These are phyloP conservation scores for Aeminium ludgeri DNA, from an alignment of 495 filamentous ascomycete genomes.

Conservation along the genomic window DNA sequence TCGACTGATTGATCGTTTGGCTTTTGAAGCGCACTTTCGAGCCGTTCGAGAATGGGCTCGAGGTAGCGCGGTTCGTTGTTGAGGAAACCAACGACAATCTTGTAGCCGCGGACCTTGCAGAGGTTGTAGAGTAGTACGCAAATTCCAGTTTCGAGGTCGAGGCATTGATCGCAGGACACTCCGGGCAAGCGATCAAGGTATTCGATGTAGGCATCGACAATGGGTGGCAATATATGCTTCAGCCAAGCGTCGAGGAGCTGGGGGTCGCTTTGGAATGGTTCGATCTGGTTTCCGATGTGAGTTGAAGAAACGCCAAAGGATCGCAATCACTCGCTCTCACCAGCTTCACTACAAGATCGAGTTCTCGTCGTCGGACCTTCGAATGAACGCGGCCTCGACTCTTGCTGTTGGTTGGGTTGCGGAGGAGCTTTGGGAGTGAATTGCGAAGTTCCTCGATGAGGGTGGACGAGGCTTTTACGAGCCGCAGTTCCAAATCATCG, in stretches of 20 bases:
- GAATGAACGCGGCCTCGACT: slow-evolving; percentile 9
- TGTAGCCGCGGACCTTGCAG: slow-evolving; percentile 87
- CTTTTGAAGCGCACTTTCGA: slow-evolving; percentile 26
- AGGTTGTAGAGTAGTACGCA: slow-evolving; percentile 70
- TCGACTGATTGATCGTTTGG: no score
- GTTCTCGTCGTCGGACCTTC: slow-evolving; percentile 16
- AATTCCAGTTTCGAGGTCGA: slow-evolving; percentile 37
- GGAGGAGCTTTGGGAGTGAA: slow-evolving; percentile 16
- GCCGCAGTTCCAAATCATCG: slow-evolving; percentile 24
- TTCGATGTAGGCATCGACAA: slow-evolving; percentile 58
- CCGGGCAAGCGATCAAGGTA: slow-evolving; percentile 29
- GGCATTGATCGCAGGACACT: slow-evolving; percentile 4
- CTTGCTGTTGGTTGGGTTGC: slow-evolving; percentile 7
- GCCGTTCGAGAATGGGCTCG: slow-evolving; percentile 56
- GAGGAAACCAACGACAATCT: slow-evolving; percentile 76
- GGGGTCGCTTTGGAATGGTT: slow-evolving; percentile 88
- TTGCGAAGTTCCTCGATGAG: slow-evolving; percentile 17
- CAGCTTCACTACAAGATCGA: slow-evolving; percentile 18
- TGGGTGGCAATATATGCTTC: slow-evolving; percentile 48
- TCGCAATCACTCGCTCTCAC: slow-evolving; percentile 9
- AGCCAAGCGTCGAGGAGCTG: slow-evolving; percentile 89
- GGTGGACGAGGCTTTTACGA: slow-evolving; percentile 19
- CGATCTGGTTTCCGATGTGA: no score
- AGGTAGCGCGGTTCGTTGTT: slow-evolving; percentile 74
- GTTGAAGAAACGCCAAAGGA: no score